phyloP scores from a whole-genome alignment of 2,329 filamentous ascomycete species.

The Alternaria dauci region DNA sequence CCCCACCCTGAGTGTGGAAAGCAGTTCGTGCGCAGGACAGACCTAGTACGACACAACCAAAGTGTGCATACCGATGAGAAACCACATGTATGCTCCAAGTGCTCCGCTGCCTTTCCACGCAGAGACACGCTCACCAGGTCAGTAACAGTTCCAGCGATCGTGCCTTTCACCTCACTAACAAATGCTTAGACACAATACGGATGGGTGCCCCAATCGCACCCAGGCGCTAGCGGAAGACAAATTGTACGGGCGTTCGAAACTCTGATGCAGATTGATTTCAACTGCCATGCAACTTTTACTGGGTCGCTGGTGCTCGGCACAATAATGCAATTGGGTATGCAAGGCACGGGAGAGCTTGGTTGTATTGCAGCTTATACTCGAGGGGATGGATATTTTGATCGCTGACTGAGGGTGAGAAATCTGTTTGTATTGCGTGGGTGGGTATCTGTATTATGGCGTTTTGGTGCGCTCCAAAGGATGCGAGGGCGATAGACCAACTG shows the following conservation, averaged over 20 bases:
- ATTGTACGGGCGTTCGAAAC: slow-evolving; percentile 13
- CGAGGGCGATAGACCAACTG: slow-evolving; percentile 20
- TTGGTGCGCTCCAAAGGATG: slow-evolving; percentile 9
- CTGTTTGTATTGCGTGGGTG: slow-evolving; percentile 13
- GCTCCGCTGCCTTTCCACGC: slow-evolving; percentile 75
- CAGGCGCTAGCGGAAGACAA: slow-evolving; percentile 9
- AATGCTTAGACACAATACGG: slow-evolving; percentile 73
- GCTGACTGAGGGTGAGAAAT: slow-evolving; percentile 9
- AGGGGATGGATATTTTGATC: background rate
- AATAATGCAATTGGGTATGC: background rate
- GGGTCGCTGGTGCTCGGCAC: slow-evolving; percentile 6
- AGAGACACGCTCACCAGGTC: slow-evolving; percentile 86
- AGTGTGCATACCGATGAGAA: slow-evolving; percentile 77
- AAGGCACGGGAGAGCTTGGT: background rate
- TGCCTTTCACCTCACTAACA: slow-evolving; percentile 26
- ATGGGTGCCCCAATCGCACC: slow-evolving; percentile 72
- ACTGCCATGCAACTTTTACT: slow-evolving; percentile 13
- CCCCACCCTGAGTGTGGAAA: slow-evolving; percentile 70
- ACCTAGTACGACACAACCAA: slow-evolving; percentile 68
- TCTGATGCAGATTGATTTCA: slow-evolving; percentile 17
- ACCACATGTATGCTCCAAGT: slow-evolving; percentile 75
- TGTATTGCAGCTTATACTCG: background rate
- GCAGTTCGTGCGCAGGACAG: slow-evolving; percentile 83
- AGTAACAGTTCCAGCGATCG: slow-evolving; percentile 31
- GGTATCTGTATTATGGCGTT: slow-evolving; percentile 30